phyloP scores from a whole-genome alignment of 768 basidiomycete species.

The Mycena venus region DNA sequence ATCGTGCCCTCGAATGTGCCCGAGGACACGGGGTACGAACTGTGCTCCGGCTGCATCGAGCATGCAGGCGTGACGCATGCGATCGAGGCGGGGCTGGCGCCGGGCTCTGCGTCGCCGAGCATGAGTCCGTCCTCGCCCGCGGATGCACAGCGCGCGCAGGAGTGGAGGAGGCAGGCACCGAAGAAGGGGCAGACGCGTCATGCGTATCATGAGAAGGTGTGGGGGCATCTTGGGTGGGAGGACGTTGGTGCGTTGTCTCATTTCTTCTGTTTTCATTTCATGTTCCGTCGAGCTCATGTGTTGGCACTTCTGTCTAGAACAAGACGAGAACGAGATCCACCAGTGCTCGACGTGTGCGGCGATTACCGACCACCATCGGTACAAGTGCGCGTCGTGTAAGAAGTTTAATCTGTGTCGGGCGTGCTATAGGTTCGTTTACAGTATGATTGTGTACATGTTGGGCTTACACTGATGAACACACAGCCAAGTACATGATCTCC shows the following conservation, averaged over 20 bases:
- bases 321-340: conserved; percentile 76
- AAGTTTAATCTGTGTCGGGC: conserved; percentile 86
- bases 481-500: conserved; percentile 92
- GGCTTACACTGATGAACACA: conserved; percentile 12
- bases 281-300: conserved; percentile 6
- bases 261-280: neutral
- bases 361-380: conserved; percentile 72
- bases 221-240: conserved; percentile 88
- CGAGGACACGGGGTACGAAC: conserved; percentile 75
- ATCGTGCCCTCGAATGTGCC: conserved; percentile 27
- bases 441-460: neutral
- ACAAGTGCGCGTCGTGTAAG: conserved; percentile 87
- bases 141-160: conserved; percentile 66
- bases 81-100: conserved; percentile 67
- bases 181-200: conserved; percentile 87
- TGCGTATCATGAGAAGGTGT: conserved; percentile 88
- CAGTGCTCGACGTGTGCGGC: conserved; percentile 88
- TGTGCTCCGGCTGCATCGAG: conserved; percentile 87
- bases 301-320: conserved; percentile 49
- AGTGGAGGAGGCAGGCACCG: conserved; percentile 77
- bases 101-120: conserved; percentile 59
- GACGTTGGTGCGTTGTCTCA: conserved; percentile 78
- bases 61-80: conserved; percentile 84
- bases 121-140: conserved; percentile 63
- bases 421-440: conserved; percentile 85